A percentile compares a stretch with the other conserved stretches of the same genome.
phyloP scores from a whole-genome alignment of 176 grass and related monocot species.

The Aegilops longissima region DNA sequence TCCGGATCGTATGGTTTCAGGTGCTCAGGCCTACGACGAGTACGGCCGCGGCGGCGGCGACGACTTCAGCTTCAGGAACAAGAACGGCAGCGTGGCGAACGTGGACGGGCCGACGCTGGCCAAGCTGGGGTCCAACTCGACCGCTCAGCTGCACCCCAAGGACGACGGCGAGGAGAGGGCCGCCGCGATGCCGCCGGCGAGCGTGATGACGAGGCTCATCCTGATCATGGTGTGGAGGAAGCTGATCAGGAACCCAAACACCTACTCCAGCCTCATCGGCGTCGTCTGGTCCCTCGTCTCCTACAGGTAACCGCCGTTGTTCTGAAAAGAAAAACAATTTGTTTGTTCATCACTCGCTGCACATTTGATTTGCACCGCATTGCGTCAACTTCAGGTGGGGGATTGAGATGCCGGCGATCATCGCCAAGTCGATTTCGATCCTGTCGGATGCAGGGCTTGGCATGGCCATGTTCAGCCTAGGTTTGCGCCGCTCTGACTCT shows the following conservation, averaged over 20 bases:
- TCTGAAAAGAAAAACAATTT: not conserved
- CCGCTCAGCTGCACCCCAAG: conserved; percentile 77
- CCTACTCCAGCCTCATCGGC: conserved; percentile 85
- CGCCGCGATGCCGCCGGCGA: conserved; percentile 64
- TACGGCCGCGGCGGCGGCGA: conserved; percentile 44
- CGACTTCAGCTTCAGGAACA: conserved; percentile 72
- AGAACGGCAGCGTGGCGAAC: conserved; percentile 42
- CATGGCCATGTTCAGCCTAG: conserved; percentile 98
- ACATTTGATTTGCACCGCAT: not conserved
- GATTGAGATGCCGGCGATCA: conserved; percentile 86
- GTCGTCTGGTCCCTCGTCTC: conserved; percentile 91
- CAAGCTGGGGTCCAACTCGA: conserved; percentile 84
- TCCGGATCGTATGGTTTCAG: conserved; percentile 2
- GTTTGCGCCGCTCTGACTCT: conserved; percentile 20
- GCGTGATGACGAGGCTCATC: conserved; percentile 93
- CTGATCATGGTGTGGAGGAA: conserved; percentile 98
- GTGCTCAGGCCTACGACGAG: conserved; percentile 54
- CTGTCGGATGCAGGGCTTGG: conserved; percentile 89
- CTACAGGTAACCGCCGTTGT: conserved; percentile 42
- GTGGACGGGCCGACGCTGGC: conserved; percentile 64
- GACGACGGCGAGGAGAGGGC: conserved; percentile 47
- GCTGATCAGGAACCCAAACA: conserved; percentile 91
- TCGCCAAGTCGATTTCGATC: conserved; percentile 74
- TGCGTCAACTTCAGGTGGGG: conserved; percentile 46
- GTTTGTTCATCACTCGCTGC: not conserved